Evolutionary conservation across 768 basidiomycete species (phyloP).

Genomic region (Tylopilus subfusipes): DNA sequence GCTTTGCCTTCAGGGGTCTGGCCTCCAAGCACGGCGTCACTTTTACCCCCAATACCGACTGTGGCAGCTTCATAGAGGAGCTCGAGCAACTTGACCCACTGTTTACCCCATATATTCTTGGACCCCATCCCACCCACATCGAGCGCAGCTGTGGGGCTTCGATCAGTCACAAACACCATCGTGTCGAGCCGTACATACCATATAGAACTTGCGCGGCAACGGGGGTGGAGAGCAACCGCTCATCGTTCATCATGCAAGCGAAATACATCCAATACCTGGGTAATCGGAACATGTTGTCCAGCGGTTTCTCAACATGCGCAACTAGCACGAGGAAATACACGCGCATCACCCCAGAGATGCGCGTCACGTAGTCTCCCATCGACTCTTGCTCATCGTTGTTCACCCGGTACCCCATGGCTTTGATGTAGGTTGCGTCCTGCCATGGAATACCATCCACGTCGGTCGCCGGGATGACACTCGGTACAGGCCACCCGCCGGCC

Average conservation of each 20-base stretch:
- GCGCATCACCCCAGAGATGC: conserved; percentile 77
- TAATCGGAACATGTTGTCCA: conserved; percentile 48
- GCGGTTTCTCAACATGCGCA: conserved; percentile 39
- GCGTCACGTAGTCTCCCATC: conserved; percentile 55
- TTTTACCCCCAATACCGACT: conserved; percentile 40
- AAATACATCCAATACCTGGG: conserved; percentile 73
- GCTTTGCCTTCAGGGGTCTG: conserved; percentile 57
- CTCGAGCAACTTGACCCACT: conserved; percentile 72
- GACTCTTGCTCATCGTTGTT: conserved; percentile 49
- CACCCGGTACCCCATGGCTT: conserved; percentile 56
- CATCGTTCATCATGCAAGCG: conserved; percentile 54
- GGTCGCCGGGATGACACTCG: conserved; percentile 50
- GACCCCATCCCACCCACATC: conserved; percentile 68
- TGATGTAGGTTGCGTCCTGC: conserved; percentile 39
- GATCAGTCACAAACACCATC: conserved; percentile 8
- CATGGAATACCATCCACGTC: conserved; percentile 51
- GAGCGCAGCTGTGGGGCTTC: conserved; percentile 50
- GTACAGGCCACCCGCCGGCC: conserved; percentile 85
- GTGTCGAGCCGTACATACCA: conserved; percentile 37
- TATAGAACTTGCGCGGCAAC: conserved; percentile 67
- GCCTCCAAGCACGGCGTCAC: conserved; percentile 51
- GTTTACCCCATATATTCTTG: conserved; percentile 64
- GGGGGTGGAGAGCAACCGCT: conserved; percentile 48
- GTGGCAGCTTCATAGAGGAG: conserved; percentile 64
- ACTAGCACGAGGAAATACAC: conserved; percentile 77